These are phyloP conservation scores for Malassezia brasiliensis DNA, from an alignment of 1,284 basidiomycete genomes.

Conservation along the genomic window DNA sequence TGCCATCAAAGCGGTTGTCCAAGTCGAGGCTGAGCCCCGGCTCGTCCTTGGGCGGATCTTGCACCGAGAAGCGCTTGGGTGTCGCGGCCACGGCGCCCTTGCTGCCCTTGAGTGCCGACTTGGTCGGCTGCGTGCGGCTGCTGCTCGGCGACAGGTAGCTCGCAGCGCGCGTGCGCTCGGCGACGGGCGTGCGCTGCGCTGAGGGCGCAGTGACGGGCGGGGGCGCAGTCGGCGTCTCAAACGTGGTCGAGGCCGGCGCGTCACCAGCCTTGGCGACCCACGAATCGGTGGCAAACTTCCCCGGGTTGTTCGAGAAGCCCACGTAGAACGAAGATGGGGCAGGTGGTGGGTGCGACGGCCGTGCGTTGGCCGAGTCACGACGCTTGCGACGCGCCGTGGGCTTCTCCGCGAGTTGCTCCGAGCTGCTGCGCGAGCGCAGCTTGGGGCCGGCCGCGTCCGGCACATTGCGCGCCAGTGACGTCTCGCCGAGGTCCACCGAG, in stretches of 20 bases:
- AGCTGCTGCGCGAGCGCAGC: constrained; percentile 4
- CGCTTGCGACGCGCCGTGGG: constrained; percentile 1
- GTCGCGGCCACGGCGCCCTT: not conserved
- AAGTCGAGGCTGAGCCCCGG: constrained; percentile 25
- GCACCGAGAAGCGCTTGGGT: constrained; percentile 4
- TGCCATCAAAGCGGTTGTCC: constrained; percentile 39
- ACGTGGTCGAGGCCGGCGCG: constrained; percentile 6
- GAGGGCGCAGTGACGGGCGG: constrained; percentile 18
- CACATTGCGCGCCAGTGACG: not conserved
- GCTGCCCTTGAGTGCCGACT: constrained; percentile 9
- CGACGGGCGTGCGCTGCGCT: not conserved
- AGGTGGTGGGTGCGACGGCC: constrained; percentile 11
- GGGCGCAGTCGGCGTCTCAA: not conserved
- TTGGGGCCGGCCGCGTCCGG: not conserved
- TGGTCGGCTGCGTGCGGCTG: constrained; percentile 7
- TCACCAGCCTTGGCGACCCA: constrained; percentile 38
- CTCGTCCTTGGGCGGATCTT: not conserved
- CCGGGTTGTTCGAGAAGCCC: constrained; percentile 25
- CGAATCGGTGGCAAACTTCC: constrained; percentile 29
- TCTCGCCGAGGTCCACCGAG: constrained; percentile 10
- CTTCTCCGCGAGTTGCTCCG: constrained; percentile 4
- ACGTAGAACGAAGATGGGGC: constrained; percentile 16
- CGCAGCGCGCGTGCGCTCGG: not conserved
- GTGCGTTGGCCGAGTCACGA: not conserved
- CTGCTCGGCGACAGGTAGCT: constrained; percentile 1